These are phyloP conservation scores for Acanthamoeba quina DNA, from an alignment of 208 protist genomes.

Conservation along the genomic window DNA sequence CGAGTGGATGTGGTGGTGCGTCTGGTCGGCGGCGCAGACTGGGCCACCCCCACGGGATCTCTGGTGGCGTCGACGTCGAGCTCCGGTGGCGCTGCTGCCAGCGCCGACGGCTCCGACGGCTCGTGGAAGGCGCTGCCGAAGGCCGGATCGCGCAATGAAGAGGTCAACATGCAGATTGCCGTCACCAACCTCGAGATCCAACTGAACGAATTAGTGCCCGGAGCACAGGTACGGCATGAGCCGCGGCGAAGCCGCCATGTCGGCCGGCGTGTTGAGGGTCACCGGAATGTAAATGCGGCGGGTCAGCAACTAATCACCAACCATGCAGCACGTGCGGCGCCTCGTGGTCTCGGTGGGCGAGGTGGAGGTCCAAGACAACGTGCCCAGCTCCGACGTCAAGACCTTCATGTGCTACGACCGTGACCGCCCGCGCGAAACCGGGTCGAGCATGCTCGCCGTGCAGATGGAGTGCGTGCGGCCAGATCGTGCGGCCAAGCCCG, in stretches of 20 bases:
- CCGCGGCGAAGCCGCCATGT: not conserved
- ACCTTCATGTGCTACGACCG: constrained; percentile 61
- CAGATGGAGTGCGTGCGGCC: constrained; percentile 74
- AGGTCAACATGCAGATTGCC: constrained; percentile 28
- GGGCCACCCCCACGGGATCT: not conserved
- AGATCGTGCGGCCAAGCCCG: not conserved
- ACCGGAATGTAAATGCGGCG: not conserved
- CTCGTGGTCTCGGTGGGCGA: constrained; percentile 31
- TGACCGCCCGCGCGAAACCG: constrained; percentile 1
- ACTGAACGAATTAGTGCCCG: not conserved
- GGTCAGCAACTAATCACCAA: not conserved
- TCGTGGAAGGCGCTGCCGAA: not conserved
- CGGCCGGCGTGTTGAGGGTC: not conserved
- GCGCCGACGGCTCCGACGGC: not conserved
- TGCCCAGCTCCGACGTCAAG: constrained; percentile 48
- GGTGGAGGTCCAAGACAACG: constrained; percentile 64
- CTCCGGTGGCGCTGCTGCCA: not conserved
- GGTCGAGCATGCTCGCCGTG: constrained; percentile 49
- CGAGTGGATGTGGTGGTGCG: constrained; percentile 3
- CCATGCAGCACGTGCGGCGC: constrained; percentile 8
- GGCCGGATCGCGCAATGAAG: constrained; percentile 36
- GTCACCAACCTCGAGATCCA: constrained; percentile 33
- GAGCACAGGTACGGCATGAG: not conserved
- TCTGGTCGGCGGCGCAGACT: constrained; percentile 3
- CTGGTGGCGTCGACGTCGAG: not conserved